Evolutionary conservation across 2,329 filamentous ascomycete species (phyloP), one percentile per base, ranked within the genome.

Genomic region (Coniochaeta pulveracea): DNA sequence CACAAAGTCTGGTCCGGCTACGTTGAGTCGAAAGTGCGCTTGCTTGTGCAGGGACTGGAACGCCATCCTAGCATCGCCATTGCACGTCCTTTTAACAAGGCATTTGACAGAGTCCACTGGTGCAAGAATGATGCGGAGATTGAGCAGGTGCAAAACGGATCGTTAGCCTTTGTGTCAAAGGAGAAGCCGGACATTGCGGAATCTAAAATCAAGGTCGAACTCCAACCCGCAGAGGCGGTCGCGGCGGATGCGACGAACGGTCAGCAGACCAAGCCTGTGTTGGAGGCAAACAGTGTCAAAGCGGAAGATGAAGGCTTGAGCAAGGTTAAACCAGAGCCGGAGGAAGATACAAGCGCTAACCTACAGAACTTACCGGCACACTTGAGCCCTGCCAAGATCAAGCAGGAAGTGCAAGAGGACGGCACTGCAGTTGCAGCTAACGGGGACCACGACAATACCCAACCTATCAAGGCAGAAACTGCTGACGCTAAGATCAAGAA

Each of bases 71-170:
- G 79, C 11, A 85, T 96, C 43, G 76, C 78, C 22, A 64, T 94
- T 16, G 88, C 91, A 1, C 85, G 91, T 45, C 83, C 88, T 0
- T 98, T 88, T 64, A 89, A 85, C 47, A 94, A 96, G 54, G 85
- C 84, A 3, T 93, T 93, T 51, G 83, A 93, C 45, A 76, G 91
- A 40, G 67, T 76, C 4, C 88, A 96, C 56, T 66, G 66, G 28
- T 89, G 62, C 69, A 79, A 60, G 26, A 57, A 57, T 57, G 72
- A 56, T 26, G 47, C 57, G 22, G 60, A 74, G 41, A 57, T 66
- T 16, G 63, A 64, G 23, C 63, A 69, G 37, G 69, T 75, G 10
- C 63, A 69, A 37, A 61, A 69, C 19, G 72, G 72, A 10, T 66
- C 60, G 38, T 52, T 75, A 21, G 52, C 60, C 10, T 69, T 60